A percentile compares a stretch with the other conserved stretches of the same genome.
phyloP scores from a whole-genome alignment of 768 basidiomycete genomes.

The Hortiboletus flavorubellus region DNA sequence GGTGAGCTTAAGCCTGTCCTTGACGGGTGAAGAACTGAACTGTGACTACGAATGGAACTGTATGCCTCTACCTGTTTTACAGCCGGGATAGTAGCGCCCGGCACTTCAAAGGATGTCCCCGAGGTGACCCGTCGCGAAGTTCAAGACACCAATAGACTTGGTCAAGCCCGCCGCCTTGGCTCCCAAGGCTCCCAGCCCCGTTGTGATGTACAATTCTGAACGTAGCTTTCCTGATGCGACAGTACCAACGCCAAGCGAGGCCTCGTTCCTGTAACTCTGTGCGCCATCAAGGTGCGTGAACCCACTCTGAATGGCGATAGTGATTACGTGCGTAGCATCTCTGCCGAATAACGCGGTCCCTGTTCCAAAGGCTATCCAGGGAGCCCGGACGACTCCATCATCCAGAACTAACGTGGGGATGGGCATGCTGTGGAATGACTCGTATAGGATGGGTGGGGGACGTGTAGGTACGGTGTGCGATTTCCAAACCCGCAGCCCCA shows the following conservation, averaged over 20 bases:
- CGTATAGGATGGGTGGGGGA: too few species aligned
- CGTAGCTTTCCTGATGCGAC: slow-evolving; percentile 47
- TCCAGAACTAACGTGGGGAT: too few species aligned
- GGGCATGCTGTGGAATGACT: too few species aligned
- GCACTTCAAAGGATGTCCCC: slow-evolving; percentile 38
- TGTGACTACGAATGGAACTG: not conserved
- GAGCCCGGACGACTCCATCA: too few species aligned
- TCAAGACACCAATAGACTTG: slow-evolving; percentile 52
- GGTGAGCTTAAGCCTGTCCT: slow-evolving; percentile 50
- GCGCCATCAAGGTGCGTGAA: slow-evolving; percentile 62
- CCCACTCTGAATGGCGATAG: slow-evolving; percentile 48
- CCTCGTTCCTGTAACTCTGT: slow-evolving; percentile 56
- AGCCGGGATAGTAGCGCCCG: slow-evolving; percentile 43
- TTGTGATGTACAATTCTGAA: slow-evolving; percentile 57
- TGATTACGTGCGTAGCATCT: slow-evolving; percentile 40
- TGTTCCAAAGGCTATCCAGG: slow-evolving; percentile 62
- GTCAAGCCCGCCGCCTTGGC: slow-evolving; percentile 37
- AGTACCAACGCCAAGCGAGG: slow-evolving; percentile 47
- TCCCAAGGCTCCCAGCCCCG: slow-evolving; percentile 40
- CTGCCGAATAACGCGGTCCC: slow-evolving; percentile 49
- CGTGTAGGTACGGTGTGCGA: too few species aligned
- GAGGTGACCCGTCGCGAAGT: slow-evolving; percentile 45
- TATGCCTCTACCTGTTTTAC: slow-evolving; percentile 47
- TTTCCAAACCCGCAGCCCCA: too few species aligned
- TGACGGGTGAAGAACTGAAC: not conserved